These are phyloP conservation scores for Saturnispora dispora DNA, from an alignment of 805 yeast species.

Conservation along the genomic window DNA sequence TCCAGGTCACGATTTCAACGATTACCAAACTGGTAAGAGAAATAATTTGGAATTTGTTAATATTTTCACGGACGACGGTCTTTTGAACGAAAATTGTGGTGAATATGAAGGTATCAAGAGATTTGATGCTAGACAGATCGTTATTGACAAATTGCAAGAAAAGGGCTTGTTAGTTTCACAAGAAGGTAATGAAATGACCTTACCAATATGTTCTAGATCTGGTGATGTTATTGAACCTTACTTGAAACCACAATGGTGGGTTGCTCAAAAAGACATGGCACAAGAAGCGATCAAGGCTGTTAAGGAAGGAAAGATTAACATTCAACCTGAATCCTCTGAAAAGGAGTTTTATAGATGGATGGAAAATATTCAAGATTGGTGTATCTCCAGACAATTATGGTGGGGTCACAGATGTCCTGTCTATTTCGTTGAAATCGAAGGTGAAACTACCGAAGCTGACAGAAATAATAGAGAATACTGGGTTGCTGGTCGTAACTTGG, in stretches of 20 bases:
- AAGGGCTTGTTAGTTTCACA: slow-evolving; percentile 74
- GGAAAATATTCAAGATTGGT: slow-evolving; percentile 97
- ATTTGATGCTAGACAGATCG: slow-evolving; percentile 84
- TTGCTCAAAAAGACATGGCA: slow-evolving; percentile 83
- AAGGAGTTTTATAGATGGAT: slow-evolving; percentile 93
- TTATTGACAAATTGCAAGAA: slow-evolving; percentile 69
- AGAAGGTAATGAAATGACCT: slow-evolving; percentile 90
- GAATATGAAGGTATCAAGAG: slow-evolving; percentile 87
- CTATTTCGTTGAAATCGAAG: slow-evolving; percentile 77
- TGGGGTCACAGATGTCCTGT: slow-evolving; percentile 99
- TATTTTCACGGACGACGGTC: slow-evolving; percentile 87
- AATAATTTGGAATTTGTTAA: slow-evolving; percentile 80
- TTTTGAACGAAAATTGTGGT: slow-evolving; percentile 86
- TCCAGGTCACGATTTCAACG: slow-evolving; percentile 97
- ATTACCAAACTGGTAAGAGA: slow-evolving; percentile 94
- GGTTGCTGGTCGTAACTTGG: slow-evolving; percentile 80
- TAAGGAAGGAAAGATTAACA: slow-evolving; percentile 66
- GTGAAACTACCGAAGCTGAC: slow-evolving; percentile 44
- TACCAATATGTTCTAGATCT: slow-evolving; percentile 91
- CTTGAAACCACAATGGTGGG: slow-evolving; percentile 99
- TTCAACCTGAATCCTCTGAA: slow-evolving; percentile 84
- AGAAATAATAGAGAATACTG: slow-evolving; percentile 61
- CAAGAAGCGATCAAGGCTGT: slow-evolving; percentile 79
- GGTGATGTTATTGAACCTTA: slow-evolving; percentile 96
- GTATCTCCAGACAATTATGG: slow-evolving; percentile 87